These are phyloP conservation scores for Zangia roseola DNA, from an alignment of 768 basidiomycete genomes.

Conservation along the genomic window DNA sequence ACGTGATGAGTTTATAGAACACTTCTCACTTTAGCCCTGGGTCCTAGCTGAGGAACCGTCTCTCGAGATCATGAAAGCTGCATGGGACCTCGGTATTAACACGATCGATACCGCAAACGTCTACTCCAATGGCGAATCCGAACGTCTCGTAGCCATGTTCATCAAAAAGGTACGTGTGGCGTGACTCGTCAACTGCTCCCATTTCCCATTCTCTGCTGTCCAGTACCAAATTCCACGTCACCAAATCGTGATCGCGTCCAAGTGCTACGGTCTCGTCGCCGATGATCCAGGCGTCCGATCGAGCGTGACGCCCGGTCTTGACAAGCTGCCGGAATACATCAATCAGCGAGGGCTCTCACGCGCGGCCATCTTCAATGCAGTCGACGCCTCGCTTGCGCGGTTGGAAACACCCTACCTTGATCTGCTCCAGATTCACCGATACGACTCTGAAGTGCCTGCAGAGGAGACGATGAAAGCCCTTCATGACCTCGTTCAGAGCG, in stretches of 20 bases:
- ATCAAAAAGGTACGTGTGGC: slow-evolving; percentile 27
- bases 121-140: slow-evolving; percentile 39
- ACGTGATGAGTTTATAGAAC: not conserved
- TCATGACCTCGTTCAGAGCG: slow-evolving; percentile 46
- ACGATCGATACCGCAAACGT: slow-evolving; percentile 40
- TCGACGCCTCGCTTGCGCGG: slow-evolving; percentile 36
- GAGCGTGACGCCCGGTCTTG: not conserved
- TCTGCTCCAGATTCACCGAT: slow-evolving; percentile 46
- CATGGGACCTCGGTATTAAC: slow-evolving; percentile 40
- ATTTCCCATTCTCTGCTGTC: not conserved
- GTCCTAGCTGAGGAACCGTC: slow-evolving; percentile 29
- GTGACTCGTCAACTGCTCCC: no score
- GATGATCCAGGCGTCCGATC: slow-evolving; percentile 1
- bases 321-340: slow-evolving; percentile 17
- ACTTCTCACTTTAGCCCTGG: slow-evolving; percentile 17
- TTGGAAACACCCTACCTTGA: slow-evolving; percentile 39
- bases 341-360: slow-evolving; percentile 38
- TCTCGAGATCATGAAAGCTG: slow-evolving; percentile 35
- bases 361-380: slow-evolving; percentile 37
- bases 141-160: slow-evolving; percentile 37
- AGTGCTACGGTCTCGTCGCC: slow-evolving; percentile 20
- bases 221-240: slow-evolving; percentile 34
- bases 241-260: slow-evolving; percentile 33
- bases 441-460: slow-evolving; percentile 35
- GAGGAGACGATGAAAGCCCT: slow-evolving; percentile 52